Evolutionary conservation across 768 basidiomycete genomes (phyloP).

Genomic region (Steccherinum ochraceum): DNA sequence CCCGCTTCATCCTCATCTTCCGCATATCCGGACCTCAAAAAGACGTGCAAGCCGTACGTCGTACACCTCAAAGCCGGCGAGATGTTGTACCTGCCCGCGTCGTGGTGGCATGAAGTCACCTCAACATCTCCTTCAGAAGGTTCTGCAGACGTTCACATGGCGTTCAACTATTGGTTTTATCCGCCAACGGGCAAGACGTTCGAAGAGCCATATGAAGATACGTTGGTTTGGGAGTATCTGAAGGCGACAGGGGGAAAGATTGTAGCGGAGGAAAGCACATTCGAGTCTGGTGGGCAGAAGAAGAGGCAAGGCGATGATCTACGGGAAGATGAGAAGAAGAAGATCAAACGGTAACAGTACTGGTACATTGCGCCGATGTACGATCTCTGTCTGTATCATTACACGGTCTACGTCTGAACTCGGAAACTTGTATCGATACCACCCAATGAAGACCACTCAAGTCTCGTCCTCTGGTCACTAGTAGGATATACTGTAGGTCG

Average conservation of each 20-base stretch:
- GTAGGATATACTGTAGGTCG: no score
- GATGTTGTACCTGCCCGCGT: constrained; percentile 26
- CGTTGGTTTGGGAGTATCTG: constrained; percentile 21
- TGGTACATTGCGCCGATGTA: no score
- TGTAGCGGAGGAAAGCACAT: no score
- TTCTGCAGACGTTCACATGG: constrained; percentile 21
- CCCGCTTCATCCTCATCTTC: constrained; percentile 4
- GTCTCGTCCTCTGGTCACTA: no score
- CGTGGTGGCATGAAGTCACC: constrained; percentile 28
- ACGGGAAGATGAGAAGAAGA: no score
- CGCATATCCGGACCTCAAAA: constrained; percentile 14
- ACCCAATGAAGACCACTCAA: no score
- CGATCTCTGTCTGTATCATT: no score
- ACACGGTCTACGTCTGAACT: no score
- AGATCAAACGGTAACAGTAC: no score
- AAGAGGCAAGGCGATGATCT: no score
- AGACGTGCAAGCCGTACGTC: constrained; percentile 19
- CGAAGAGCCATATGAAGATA: constrained; percentile 21
- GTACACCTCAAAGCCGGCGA: constrained; percentile 25
- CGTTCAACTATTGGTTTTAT: constrained; percentile 29
- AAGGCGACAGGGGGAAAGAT: background rate
- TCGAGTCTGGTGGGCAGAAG: no score
- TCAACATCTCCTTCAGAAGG: constrained; percentile 14
- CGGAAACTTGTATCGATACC: no score
- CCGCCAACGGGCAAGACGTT: constrained; percentile 22